Base-by-base conservation (phyloP, 805 yeast genomes). In the Wickerhamiella allomyrinae region DNA sequence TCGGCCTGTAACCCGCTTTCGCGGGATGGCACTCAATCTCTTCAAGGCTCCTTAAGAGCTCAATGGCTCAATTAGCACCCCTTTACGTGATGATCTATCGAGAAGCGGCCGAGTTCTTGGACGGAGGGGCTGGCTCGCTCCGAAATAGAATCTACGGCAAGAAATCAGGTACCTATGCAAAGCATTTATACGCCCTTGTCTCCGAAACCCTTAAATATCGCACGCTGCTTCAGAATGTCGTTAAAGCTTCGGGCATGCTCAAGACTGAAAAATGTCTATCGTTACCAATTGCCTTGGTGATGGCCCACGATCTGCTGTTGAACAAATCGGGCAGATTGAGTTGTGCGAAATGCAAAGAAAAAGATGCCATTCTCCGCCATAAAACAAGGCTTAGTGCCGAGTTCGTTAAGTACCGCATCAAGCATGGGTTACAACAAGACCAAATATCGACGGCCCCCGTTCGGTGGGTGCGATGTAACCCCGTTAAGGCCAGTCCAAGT, bases 371-470 rank as follows among this genome's bases (percentile, higher is more conserved):
- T 4, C 62, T 91, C 43, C 70, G 75, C 45, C 79, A 86, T 57
- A 83, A 81, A 58, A 77, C 94, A 0, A 66, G 97, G 50, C 64
- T 89, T 39, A 76, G 75, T 44, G 87, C 93, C 1, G 97, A 91
- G 57, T 66, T 81, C 44, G 80, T 75, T 19, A 83, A 81, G 54
- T 63, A 85, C 54, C 83, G 84, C 55, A 56, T 91, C 51, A 79
- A 77, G 51, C 70, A 77, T 50, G 79, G 46, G 41, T 51, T 43
- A 42, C 47, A 40, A 31, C 42, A 42, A 25, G 49, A 50, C 29
- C n/a, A 29, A 5, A 25, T 29, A 6, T 47, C 46, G 36, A 53
- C 41, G 34, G 47, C 62, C 1, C 65, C 64, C 68, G 74, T 51
- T 68, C 69, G 49, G 69, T 77, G 62, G 77, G 62, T 56, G 42